Conservation (phyloP, 805 yeast species). For the Saturnispora serradocipensis region DNA sequence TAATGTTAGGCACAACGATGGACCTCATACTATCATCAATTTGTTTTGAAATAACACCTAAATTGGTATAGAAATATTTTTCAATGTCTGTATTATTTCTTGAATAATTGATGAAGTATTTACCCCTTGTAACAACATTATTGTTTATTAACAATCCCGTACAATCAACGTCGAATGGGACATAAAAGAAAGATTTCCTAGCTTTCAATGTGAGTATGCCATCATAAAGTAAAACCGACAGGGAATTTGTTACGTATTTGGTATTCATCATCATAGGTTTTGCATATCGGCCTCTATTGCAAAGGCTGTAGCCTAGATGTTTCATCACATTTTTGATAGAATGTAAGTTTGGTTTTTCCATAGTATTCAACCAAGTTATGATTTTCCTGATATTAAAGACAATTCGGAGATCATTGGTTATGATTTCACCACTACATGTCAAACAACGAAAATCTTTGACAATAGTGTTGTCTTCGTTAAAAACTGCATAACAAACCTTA, state of each 20-base stretch:
- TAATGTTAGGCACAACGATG: not conserved
- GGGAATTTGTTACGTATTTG: constrained; percentile 12
- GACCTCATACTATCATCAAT: not conserved
- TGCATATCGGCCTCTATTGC: not conserved
- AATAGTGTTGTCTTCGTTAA: not conserved
- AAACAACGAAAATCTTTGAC: constrained; percentile 13
- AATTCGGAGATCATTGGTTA: constrained; percentile 12
- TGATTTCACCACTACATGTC: constrained; percentile 7
- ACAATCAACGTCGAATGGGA: constrained; percentile 10
- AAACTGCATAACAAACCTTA: constrained; percentile 15
- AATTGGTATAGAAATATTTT: constrained; percentile 3
- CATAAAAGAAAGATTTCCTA: constrained; percentile 10
- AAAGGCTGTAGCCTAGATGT: constrained; percentile 5
- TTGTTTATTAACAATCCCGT: constrained; percentile 14
- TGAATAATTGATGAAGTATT: constrained; percentile 11
- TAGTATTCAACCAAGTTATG: constrained; percentile 6
- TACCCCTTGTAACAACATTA: constrained; percentile 11
- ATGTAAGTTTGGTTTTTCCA: constrained; percentile 1
- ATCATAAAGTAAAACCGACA: constrained; percentile 16
- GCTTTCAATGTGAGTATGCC: constrained; percentile 12
- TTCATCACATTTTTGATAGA: constrained; percentile 4
- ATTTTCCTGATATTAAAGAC: constrained; percentile 19
- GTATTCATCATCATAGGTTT: not conserved
- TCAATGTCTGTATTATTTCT: not conserved
- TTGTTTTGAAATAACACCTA: not conserved